phyloP scores from a whole-genome alignment of 768 basidiomycete genomes.

The Brasilioporus rufonigricans region DNA sequence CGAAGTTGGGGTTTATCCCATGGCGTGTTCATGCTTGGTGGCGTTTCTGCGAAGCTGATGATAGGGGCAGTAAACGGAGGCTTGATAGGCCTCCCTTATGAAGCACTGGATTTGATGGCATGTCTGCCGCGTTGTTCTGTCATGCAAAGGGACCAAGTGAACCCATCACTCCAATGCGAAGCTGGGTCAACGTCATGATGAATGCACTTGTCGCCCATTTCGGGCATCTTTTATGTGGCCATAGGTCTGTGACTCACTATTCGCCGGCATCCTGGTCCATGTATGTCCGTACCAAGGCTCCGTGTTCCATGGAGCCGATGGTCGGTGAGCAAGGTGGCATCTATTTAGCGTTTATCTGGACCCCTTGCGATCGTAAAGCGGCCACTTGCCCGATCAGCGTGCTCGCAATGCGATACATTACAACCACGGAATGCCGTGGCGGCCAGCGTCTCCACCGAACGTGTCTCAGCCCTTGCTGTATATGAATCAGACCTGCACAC shows the following conservation, averaged over 20 bases:
- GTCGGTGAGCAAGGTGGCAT: neutral
- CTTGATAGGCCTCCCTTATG: conserved; percentile 7
- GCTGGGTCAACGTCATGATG: conserved; percentile 19
- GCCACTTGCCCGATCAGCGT: conserved; percentile 7
- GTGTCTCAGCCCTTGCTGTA: conserved; percentile 26
- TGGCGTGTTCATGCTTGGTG: conserved; percentile 5
- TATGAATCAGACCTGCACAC: conserved; percentile 14
- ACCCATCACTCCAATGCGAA: conserved; percentile 16
- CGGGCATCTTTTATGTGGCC: neutral
- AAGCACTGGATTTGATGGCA: conserved; percentile 20
- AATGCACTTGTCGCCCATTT: conserved; percentile 4
- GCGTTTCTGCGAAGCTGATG: conserved; percentile 9
- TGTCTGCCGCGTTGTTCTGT: conserved; percentile 26
- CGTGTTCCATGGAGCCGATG: neutral
- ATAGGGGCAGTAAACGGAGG: conserved; percentile 9
- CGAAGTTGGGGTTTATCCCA: conserved; percentile 1
- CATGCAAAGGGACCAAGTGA: conserved; percentile 8
- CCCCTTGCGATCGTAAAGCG: conserved; percentile 8
- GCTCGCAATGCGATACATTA: conserved; percentile 12
- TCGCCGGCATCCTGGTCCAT: neutral
- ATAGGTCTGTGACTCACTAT: neutral
- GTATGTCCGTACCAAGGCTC: neutral
- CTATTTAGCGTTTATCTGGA: conserved; percentile 6
- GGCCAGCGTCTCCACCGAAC: conserved; percentile 22
- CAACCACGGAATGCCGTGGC: conserved; percentile 22